Base-by-base conservation (phyloP, 2,329 filamentous ascomycete species). In the Claviceps quebecensis region DNA sequence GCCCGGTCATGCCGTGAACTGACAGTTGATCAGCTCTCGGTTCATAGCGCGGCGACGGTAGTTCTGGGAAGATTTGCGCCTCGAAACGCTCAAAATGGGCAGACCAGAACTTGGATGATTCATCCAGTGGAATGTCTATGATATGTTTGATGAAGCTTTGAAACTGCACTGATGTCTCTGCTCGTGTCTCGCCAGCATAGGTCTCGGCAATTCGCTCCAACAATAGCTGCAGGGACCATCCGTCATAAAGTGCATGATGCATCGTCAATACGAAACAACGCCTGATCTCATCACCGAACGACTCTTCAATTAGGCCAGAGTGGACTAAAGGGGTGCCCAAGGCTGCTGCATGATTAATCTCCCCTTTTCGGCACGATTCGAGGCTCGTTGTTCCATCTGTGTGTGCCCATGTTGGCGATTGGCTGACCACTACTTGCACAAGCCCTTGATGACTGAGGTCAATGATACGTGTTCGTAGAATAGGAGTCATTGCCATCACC, bases 231-330 rank as follows among this genome's bases (percentile, higher is more conserved):
- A 73, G 68, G 0, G 68, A 72, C 72, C 72, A 76, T n/a, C 74
- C 74, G 50, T 78, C 75, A 51, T 77, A 78, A 0, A 76, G 58
- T 8, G 69, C 69, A 54, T 77, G 74, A 43, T 61, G 59, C 14
- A 59, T 54, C 8, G 52, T 54, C 56, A 52, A 60, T 19, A 57
- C 29, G 17, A 60, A 52, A 4, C 22, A 48, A 4, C 40, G 49
- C 16, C 17, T 47, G 9, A 11, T 36, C 2, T 48, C 22, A 1
- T 51, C 47, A 14, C 40, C 46, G 0, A n/a, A 4, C 5, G 26
- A 29, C 1, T 13, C 47, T 4, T 43, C 22, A 4, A 58, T 40
- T 4, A 58, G 47, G 4, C 45, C 48, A 40, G 53, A 55, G 14
- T 54, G 45, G 5, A 48, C 52, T 2, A 60, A 51, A 14, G 53